Evolutionary conservation across 2,329 filamentous ascomycete genomes (phyloP).

Genomic region (Claviceps capensis): DNA sequence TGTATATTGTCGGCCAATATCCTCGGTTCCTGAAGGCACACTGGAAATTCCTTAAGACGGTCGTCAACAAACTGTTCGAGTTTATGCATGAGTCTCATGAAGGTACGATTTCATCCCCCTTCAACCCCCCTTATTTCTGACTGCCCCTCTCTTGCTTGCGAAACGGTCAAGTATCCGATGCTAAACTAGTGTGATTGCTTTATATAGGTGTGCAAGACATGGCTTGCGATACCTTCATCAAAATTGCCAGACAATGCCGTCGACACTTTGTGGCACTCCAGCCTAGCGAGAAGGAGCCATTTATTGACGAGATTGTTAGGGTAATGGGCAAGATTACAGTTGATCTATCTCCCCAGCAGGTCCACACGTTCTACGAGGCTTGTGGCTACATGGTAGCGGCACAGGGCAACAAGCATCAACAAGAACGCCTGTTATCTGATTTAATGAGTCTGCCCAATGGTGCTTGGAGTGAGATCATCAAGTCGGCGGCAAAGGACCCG

Average conservation of each 20-base stretch:
- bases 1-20: conserved; percentile 99
- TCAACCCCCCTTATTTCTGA: too few relatives aligned
- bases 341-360: conserved; percentile 89
- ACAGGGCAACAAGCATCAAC: conserved; percentile 86
- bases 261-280: conserved; percentile 94
- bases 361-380: conserved; percentile 97
- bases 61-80: conserved; percentile 98
- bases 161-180: not conserved
- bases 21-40: conserved; percentile 96
- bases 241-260: conserved; percentile 96
- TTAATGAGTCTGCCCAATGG: conserved; percentile 88
- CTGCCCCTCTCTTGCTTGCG: not conserved
- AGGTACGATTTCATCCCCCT: conserved; percentile 36
- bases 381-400: conserved; percentile 99
- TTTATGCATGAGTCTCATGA: conserved; percentile 99
- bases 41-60: conserved; percentile 99
- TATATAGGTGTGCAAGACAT: conserved; percentile 82
- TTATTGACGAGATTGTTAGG: conserved; percentile 96
- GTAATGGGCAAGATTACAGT: conserved; percentile 93
- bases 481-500: conserved; percentile 71
- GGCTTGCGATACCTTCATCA: conserved; percentile 99
- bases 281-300: conserved; percentile 85
- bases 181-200: not conserved
- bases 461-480: conserved; percentile 93
- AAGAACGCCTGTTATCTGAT: conserved; percentile 81